Conservation (phyloP, 352 stramenopile genomes). For the Globisporangium canariense region DNA sequence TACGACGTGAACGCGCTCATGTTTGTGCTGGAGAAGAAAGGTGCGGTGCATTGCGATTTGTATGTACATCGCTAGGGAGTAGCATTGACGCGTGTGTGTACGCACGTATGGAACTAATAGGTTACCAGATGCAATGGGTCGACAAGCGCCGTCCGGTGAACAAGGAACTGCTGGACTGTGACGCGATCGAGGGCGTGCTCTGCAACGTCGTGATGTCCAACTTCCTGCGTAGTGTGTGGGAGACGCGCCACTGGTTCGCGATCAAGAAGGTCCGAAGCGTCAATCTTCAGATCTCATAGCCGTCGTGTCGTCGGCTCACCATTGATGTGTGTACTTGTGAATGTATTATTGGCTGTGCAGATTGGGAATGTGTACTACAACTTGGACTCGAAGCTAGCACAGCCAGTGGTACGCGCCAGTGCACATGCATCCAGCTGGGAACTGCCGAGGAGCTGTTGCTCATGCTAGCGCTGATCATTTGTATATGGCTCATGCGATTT, state of each 20-base stretch:
- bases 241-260: constrained; percentile 78
- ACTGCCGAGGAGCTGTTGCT: background rate
- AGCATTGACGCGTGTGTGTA: background rate
- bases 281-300: background rate
- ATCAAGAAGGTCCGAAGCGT: constrained; percentile 41
- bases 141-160: constrained; percentile 57
- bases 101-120: constrained; percentile 19
- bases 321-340: background rate
- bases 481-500: background rate
- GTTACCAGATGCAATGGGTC: constrained; percentile 62
- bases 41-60: constrained; percentile 19
- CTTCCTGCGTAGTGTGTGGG: constrained; percentile 47
- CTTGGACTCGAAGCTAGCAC: constrained; percentile 67
- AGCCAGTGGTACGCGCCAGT: constrained; percentile 34
- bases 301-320: background rate
- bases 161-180: constrained; percentile 38
- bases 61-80: background rate
- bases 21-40: constrained; percentile 52
- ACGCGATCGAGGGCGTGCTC: constrained; percentile 47
- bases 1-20: constrained; percentile 82
- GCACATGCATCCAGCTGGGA: too few species aligned
- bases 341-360: constrained; percentile 15
- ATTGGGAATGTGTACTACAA: constrained; percentile 65
- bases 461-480: too few species aligned
- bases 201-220: constrained; percentile 61